These are phyloP conservation scores for Leishmania amazonensis DNA, from an alignment of 208 protist genomes.

Conservation along the genomic window DNA sequence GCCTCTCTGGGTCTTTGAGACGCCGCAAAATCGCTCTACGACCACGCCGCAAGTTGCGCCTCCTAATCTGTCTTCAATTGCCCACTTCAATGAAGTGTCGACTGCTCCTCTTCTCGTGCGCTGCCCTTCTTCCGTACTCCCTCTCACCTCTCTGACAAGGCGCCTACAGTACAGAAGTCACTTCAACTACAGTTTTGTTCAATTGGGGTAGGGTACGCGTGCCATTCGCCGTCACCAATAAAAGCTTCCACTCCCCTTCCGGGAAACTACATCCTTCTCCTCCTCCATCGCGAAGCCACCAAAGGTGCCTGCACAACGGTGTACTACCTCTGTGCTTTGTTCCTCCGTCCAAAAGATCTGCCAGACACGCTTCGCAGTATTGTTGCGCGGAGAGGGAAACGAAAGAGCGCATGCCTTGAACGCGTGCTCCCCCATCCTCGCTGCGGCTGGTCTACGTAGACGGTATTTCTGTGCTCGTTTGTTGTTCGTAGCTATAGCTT, in stretches of 20 bases:
- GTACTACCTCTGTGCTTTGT: background rate
- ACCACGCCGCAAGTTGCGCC: background rate
- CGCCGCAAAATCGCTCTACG: background rate
- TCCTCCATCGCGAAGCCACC: background rate
- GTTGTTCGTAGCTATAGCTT: background rate
- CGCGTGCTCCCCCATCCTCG: background rate
- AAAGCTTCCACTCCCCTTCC: too few species aligned
- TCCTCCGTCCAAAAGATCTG: background rate
- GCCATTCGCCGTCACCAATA: background rate
- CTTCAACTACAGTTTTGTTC: background rate
- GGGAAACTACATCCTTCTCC: background rate
- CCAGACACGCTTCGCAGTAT: background rate
- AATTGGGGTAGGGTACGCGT: background rate
- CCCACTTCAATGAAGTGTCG: background rate
- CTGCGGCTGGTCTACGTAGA: background rate
- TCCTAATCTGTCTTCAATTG: background rate
- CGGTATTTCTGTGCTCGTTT: background rate
- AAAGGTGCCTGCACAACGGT: background rate
- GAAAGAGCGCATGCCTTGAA: background rate
- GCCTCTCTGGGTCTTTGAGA: background rate
- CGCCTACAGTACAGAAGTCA: background rate
- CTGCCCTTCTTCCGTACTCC: background rate
- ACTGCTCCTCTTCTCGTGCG: background rate
- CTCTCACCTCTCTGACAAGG: background rate
- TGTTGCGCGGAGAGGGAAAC: background rate